A percentile compares a stretch with the other conserved stretches of the same genome.
These are phyloP conservation scores for Trichoderma citrinoviride DNA, from an alignment of 2,329 filamentous ascomycete species.

Conservation along the genomic window DNA sequence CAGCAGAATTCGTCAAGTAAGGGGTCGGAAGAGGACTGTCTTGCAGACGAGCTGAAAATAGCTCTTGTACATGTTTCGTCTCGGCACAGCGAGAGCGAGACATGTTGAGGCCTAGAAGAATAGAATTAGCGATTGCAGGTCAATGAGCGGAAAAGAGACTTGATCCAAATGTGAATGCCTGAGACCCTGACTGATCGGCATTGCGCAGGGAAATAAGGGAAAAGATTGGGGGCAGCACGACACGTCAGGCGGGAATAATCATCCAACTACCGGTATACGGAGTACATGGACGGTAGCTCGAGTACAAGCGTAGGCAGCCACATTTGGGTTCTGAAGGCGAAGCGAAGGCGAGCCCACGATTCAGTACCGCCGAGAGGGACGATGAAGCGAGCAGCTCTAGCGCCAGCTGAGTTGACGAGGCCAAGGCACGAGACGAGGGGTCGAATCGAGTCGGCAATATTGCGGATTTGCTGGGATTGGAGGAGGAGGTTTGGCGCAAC, in stretches of 20 bases:
- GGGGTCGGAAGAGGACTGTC: background rate
- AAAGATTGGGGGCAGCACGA: background rate
- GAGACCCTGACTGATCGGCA: conserved; percentile 14
- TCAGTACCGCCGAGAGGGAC: too few species aligned
- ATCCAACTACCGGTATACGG: too few species aligned
- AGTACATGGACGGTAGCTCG: too few species aligned
- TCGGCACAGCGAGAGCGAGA: background rate
- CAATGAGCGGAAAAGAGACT: background rate
- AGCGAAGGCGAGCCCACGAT: background rate
- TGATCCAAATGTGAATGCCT: background rate
- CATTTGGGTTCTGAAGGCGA: background rate
- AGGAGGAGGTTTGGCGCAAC: too few species aligned
- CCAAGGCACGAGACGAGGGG: too few species aligned
- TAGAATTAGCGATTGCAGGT: background rate
- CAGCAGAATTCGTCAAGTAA: conserved; percentile 1
- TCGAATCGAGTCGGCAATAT: too few species aligned
- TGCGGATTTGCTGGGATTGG: too few species aligned
- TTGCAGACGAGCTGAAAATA: background rate
- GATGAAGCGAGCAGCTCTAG: too few species aligned
- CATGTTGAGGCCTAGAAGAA: background rate
- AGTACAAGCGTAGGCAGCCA: background rate
- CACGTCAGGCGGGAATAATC: background rate
- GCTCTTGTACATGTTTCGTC: background rate
- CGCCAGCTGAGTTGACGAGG: too few species aligned
- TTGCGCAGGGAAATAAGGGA: background rate